Conservation (phyloP, 495 filamentous ascomycete genomes). For the Sabuloglossum arenarium region DNA sequence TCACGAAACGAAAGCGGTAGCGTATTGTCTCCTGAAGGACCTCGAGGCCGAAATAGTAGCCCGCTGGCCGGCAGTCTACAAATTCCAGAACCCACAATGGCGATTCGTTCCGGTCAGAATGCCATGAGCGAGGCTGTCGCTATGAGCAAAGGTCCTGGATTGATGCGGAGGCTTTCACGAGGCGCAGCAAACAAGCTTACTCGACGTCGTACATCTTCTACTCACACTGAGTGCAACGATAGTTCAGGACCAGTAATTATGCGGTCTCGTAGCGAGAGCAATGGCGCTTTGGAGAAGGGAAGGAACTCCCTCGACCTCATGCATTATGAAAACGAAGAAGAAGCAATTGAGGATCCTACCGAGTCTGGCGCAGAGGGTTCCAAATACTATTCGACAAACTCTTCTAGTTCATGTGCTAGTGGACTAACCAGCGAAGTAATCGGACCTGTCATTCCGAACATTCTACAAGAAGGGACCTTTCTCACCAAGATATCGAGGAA, state of each 20-base stretch:
- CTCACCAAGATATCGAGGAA: slow-evolving; percentile 72
- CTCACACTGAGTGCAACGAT: slow-evolving; percentile 52
- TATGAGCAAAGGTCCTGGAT: slow-evolving; percentile 30
- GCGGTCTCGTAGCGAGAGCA: slow-evolving; percentile 73
- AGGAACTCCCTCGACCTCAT: slow-evolving; percentile 31
- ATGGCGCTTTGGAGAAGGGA: slow-evolving; percentile 36
- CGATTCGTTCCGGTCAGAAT: slow-evolving; percentile 21
- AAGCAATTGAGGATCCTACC: slow-evolving; percentile 15
- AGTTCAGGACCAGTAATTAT: slow-evolving; percentile 78
- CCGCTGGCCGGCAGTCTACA: slow-evolving; percentile 26
- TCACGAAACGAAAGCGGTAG: neutral
- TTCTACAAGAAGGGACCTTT: slow-evolving; percentile 51
- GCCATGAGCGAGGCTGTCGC: slow-evolving; percentile 30
- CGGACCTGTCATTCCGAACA: slow-evolving; percentile 47
- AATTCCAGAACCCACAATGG: slow-evolving; percentile 34
- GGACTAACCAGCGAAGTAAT: slow-evolving; percentile 18
- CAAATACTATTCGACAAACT: neutral
- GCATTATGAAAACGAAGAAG: slow-evolving; percentile 47
- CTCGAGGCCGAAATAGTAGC: slow-evolving; percentile 23
- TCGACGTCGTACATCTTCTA: slow-evolving; percentile 48
- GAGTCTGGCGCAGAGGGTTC: neutral
- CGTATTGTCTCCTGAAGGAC: slow-evolving; percentile 24
- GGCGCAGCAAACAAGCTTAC: slow-evolving; percentile 40
- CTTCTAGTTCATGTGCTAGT: neutral
- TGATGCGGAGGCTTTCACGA: slow-evolving; percentile 46